Base-by-base conservation (phyloP, 108 stramenopile species). In the Cylindrotheca closterium region DNA sequence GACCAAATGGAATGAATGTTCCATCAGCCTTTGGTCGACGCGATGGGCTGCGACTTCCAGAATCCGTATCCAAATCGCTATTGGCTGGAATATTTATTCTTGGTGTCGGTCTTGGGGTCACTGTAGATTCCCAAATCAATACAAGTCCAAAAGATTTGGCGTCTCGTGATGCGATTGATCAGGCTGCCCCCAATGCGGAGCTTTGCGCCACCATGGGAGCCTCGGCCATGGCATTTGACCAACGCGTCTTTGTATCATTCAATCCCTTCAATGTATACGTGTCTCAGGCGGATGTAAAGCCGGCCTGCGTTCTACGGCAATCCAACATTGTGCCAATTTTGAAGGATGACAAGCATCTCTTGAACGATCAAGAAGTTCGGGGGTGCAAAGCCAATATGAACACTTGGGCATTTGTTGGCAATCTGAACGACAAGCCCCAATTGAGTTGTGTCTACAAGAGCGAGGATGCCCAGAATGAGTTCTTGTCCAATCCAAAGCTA, bases 251-350 rank as follows among this genome's bases (percentile, higher is more conserved):
- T 79, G 95, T 97, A 27, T 89, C 90, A 34, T 97, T 97, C 65
- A 96, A 97, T 73, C 96, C 96, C 4, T 97, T 97, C 75, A 92
- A 93, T 78, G 91, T 97, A 18, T 96, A 96, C 65, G 95, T 97
- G 17, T 79, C 94, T 17, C 96, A 96, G 67, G 94, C 93, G 22
- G 96, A 97, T 73, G 94, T 94, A 32, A 97, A 97, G 68, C 96
- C 96, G 2, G 94, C 91, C n/a, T 97, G 96, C 61, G 96, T 97
- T 4, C 58, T 97, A 46, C 84, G 96, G 8, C 80, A 75, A 29
- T 42, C 87, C 37, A 97, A 97, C 65, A 81, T 94, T 15, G 96
- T 96, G 22, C 80, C 91, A 4, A 76, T 96, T 22, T 64, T 96
- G 58, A 84, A 86, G 51, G 85, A 89, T 32, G 37, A 42, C 7